These are phyloP conservation scores for Aspergillus spinulosporus DNA, from an alignment of 2,329 filamentous ascomycete genomes.

Conservation along the genomic window DNA sequence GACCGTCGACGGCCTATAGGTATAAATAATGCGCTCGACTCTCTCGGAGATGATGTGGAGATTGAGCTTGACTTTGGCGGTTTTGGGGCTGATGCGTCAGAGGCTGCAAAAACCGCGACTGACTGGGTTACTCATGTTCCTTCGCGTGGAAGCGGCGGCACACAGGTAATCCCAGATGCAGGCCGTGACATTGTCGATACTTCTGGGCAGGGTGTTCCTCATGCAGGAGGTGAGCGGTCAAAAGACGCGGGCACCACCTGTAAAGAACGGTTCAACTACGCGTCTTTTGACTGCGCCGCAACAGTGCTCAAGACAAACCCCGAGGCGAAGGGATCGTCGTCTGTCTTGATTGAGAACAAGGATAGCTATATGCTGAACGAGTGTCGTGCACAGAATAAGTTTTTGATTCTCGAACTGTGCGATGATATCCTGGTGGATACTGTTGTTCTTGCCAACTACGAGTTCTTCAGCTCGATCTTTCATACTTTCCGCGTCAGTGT, in stretches of 20 bases:
- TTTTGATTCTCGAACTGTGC: constrained; percentile 90
- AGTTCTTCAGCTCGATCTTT: constrained; percentile 98
- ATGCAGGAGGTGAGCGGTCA: constrained; percentile 64
- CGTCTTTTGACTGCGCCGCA: constrained; percentile 94
- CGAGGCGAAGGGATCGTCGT: constrained; percentile 82
- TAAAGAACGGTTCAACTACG: constrained; percentile 96
- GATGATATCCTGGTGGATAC: constrained; percentile 87
- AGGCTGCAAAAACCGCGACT: constrained; percentile 31
- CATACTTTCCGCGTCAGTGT: constrained; percentile 88
- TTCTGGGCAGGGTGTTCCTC: constrained; percentile 47
- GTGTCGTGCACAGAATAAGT: constrained; percentile 84
- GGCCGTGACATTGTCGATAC: constrained; percentile 27
- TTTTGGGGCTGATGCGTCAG: constrained; percentile 54
- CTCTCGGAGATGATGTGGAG: constrained; percentile 82
- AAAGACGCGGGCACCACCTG: constrained; percentile 97
- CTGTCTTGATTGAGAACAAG: constrained; percentile 93
- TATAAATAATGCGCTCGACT: constrained; percentile 70
- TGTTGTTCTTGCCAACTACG: constrained; percentile 94
- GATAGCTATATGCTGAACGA: constrained; percentile 98
- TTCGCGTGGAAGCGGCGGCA: constrained; percentile 13
- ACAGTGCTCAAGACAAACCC: constrained; percentile 87
- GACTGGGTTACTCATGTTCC: constrained; percentile 30
- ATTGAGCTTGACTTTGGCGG: constrained; percentile 72
- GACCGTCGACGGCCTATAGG: constrained; percentile 53
- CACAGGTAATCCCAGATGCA: constrained; percentile 30